Percentiles rank a stretch among this genome's conserved stretches.
phyloP scores from a whole-genome alignment of 495 filamentous ascomycete species.

The Hypoxylon lenormandii region DNA sequence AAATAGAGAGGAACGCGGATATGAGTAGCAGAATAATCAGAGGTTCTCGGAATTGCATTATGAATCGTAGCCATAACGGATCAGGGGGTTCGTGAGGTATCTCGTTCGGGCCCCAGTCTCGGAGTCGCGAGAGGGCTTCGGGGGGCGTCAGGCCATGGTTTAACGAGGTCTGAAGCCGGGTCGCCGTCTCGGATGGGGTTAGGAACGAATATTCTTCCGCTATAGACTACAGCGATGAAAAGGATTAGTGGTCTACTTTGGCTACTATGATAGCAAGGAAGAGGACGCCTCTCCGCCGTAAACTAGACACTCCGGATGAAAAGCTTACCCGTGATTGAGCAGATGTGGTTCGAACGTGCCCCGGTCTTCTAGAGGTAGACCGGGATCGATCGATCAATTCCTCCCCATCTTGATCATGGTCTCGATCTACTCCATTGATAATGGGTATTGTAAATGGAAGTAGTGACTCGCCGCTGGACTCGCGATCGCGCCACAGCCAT shows the following conservation, averaged over 20 bases:
- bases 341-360: slow-evolving; percentile 57
- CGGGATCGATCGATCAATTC: slow-evolving; percentile 48
- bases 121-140: slow-evolving; percentile 81
- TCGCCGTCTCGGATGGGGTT: slow-evolving; percentile 79
- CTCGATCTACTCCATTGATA: slow-evolving; percentile 48
- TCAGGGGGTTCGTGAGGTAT: slow-evolving; percentile 93
- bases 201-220: slow-evolving; percentile 70
- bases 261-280: neutral
- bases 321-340: slow-evolving; percentile 61
- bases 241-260: slow-evolving; percentile 22
- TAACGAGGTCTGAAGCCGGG: slow-evolving; percentile 83
- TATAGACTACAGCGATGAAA: slow-evolving; percentile 49
- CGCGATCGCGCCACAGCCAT: slow-evolving; percentile 55
- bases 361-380: slow-evolving; percentile 50
- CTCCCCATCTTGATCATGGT: slow-evolving; percentile 44
- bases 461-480: slow-evolving; percentile 53
- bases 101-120: slow-evolving; percentile 89
- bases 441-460: slow-evolving; percentile 52
- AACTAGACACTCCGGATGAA: neutral
- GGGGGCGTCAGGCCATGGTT: slow-evolving; percentile 80
- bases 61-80: slow-evolving; percentile 91
- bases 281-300: neutral
- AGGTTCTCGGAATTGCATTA: slow-evolving; percentile 96
- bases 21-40: slow-evolving; percentile 87
- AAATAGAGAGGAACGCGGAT: slow-evolving; percentile 87